phyloP scores from a whole-genome alignment of 495 filamentous ascomycete species.

The Polyplosphaeria fusca region DNA sequence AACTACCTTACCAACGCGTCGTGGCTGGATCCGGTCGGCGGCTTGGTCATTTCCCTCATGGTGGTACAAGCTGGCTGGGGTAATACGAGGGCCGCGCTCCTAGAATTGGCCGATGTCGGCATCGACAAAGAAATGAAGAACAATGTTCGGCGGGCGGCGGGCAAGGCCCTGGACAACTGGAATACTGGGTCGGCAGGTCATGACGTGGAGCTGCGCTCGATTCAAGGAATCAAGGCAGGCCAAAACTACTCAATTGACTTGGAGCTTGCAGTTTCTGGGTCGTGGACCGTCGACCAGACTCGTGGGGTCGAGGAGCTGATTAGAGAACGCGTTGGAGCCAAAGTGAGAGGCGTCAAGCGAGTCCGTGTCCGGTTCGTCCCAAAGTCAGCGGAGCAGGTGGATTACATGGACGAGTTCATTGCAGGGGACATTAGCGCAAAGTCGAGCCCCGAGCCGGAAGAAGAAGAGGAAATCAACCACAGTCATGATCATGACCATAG shows the following conservation, averaged over 20 bases:
- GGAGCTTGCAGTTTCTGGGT: constrained; percentile 70
- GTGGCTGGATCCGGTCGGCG: constrained; percentile 95
- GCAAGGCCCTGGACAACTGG: constrained; percentile 53
- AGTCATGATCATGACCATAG: constrained; percentile 47
- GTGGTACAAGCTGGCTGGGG: constrained; percentile 86
- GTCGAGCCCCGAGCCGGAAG: constrained; percentile 65
- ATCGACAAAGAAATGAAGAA: constrained; percentile 77
- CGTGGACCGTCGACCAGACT: constrained; percentile 67
- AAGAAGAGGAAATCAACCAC: constrained; percentile 41
- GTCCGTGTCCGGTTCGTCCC: constrained; percentile 81
- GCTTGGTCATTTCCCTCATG: constrained; percentile 84
- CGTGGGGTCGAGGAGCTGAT: constrained; percentile 68
- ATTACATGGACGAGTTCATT: constrained; percentile 78
- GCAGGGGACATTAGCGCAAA: constrained; percentile 58
- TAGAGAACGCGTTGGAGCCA: constrained; percentile 63
- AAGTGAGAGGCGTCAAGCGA: constrained; percentile 75
- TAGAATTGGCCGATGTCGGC: constrained; percentile 85
- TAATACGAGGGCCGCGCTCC: constrained; percentile 76
- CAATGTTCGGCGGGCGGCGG: constrained; percentile 61
- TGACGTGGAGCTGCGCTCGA: constrained; percentile 62
- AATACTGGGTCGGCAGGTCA: constrained; percentile 39
- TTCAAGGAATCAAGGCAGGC: constrained; percentile 87
- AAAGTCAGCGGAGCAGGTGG: constrained; percentile 48
- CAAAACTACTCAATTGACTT: constrained; percentile 93
- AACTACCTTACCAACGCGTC: constrained; percentile 76